Evolutionary conservation across 148 eudicot genomes (phyloP), one percentile per base, ranked within the genome.

Genomic region (Vaccinium darrowii): DNA sequence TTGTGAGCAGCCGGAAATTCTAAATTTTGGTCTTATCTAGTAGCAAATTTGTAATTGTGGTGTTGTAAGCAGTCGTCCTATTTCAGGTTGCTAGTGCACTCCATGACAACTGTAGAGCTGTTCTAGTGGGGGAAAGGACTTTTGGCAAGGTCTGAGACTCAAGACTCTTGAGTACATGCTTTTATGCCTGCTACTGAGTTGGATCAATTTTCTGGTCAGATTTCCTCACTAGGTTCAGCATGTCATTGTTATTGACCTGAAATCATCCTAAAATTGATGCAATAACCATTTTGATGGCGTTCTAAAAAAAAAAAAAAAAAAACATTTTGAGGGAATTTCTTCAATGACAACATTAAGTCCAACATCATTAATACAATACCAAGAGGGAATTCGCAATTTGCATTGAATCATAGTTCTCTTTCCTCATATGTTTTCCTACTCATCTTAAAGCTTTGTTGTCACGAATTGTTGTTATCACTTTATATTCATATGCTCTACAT

Each of bases 31-130:
- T 82, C 56, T 60, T 39, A 69, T 27, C 83, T 47, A 30, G 30
- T 78, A 23, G n/a, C 30, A 50, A 76, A 78, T 27, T 82, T 36
- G 53, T 56, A 77, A 50, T 1, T 72, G 49, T 13, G 56, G 65
- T 43, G 77, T 88, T 82, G 25, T 91, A 82, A 90, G 67, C 47
- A 47, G 65, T 86, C 23, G 51, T 47, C 47, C 74, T 39, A 21
- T 81, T 92, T 75, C 93, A 96, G 99, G 99, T 96, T 52, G 99
- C 99, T 56, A 91, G 97, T 83, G 98, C 98, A 81, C 98, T 96
- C 86, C 99, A 96, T 88, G 99, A 96, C 84, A 96, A 96, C 90
- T 96, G 99, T 89, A 92, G 87, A 91, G 98, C 99, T 82, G 92
- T 91, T 63, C 99, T 96, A 84, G 98, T 93, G 67, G 99, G 99